Conservation (phyloP, 2,329 filamentous ascomycete species). For the Dactylellina cionopaga region DNA sequence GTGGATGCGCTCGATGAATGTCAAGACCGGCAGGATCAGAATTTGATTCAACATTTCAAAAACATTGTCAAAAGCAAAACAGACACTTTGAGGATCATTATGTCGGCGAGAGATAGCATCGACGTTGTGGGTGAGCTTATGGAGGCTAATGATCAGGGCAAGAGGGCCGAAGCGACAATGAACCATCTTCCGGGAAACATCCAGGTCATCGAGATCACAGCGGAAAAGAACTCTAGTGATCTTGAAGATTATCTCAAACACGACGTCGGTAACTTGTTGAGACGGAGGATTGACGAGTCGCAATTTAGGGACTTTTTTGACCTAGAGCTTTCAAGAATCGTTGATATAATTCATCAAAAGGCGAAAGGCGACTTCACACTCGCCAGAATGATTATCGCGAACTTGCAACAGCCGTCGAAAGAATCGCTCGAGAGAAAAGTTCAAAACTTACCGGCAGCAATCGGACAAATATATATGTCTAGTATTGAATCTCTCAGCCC, state of each 20-base stretch:
- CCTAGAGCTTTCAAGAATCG: constrained; percentile 18
- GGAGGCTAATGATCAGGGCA: no score
- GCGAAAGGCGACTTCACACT: constrained; percentile 29
- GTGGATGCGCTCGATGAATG: constrained; percentile 39
- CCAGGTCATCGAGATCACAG: constrained; percentile 10
- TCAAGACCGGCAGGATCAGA: constrained; percentile 8
- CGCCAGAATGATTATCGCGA: constrained; percentile 21
- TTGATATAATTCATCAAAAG: constrained; percentile 12
- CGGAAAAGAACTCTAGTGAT: constrained; percentile 16
- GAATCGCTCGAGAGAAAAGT: constrained; percentile 15
- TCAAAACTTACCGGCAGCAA: constrained; percentile 5
- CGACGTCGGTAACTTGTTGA: constrained; percentile 1
- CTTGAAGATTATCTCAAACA: constrained; percentile 10
- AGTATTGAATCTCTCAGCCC: constrained; percentile 22
- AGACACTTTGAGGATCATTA: not conserved
- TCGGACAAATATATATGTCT: constrained; percentile 30
- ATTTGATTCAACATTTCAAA: not conserved
- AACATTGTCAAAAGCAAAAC: not conserved
- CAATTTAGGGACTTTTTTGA: not conserved
- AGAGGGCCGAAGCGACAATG: not conserved
- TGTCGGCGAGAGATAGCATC: constrained; percentile 20
- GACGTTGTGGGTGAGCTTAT: constrained; percentile 10
- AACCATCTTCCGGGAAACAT: not conserved
- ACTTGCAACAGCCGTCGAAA: constrained; percentile 27
- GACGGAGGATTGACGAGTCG: not conserved